A percentile compares a stretch with the other conserved stretches of the same genome.
Conservation (phyloP, 768 basidiomycete species). For the Chalciporus sphaerocephalus region DNA sequence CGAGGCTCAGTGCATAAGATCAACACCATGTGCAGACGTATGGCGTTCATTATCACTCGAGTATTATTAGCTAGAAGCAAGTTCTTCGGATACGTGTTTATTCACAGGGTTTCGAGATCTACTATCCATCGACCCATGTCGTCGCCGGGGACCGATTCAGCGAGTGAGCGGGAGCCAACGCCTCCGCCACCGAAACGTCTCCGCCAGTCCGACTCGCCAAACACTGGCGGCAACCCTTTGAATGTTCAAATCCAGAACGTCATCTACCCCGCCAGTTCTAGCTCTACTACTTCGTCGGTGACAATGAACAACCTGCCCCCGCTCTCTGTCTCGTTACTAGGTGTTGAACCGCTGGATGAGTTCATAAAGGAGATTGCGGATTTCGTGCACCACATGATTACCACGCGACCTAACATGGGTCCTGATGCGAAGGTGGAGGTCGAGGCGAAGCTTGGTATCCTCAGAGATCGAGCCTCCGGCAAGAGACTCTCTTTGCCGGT, state of each 20-base stretch:
- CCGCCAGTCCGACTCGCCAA: constrained; percentile 33
- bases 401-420: constrained; percentile 51
- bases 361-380: constrained; percentile 90
- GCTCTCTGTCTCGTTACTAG: constrained; percentile 76
- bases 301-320: constrained; percentile 46
- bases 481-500: constrained; percentile 67
- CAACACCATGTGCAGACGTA: neutral
- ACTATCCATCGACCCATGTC: constrained; percentile 22
- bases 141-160: constrained; percentile 27
- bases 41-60: neutral
- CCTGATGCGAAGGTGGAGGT: constrained; percentile 62
- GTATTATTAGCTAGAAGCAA: constrained; percentile 4
- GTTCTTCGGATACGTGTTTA: neutral
- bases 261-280: constrained; percentile 10
- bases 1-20: neutral
- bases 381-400: constrained; percentile 74
- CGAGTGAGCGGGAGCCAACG: constrained; percentile 24
- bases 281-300: constrained; percentile 7
- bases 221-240: constrained; percentile 19
- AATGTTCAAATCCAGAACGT: constrained; percentile 18
- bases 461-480: constrained; percentile 55
- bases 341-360: constrained; percentile 88
- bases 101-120: too few species aligned
- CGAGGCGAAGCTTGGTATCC: constrained; percentile 83
- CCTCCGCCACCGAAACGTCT: constrained; percentile 36